Base-by-base conservation (phyloP, 2,329 filamentous ascomycete genomes). In the Tolypocladium album region DNA sequence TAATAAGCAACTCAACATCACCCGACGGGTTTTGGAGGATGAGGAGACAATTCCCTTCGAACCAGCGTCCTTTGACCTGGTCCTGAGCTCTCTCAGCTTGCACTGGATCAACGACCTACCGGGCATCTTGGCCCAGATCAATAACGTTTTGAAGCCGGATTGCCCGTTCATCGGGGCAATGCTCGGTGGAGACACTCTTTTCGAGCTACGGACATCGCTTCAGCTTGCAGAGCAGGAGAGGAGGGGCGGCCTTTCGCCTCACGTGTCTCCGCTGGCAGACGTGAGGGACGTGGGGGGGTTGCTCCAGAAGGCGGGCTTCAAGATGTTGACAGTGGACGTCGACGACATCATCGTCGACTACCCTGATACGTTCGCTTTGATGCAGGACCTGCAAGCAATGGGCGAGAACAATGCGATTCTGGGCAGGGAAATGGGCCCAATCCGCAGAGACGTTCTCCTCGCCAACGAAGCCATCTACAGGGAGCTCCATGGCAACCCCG, bases 51-150 rank as follows among this genome's bases (percentile, higher is more conserved):
- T 97, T 0, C 90, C 91, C 0, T 97, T 88, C 71, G 83, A 84
- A 56, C 77, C 88, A 5, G 83, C 86, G 64, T 85, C 87, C 4
- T 97, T 97, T 72, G 92, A 97, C 71, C 85, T 96, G 7, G 90
- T 97, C 13, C 78, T 99, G 63, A 96, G 90, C 70, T 96, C 89
- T 60, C 77, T 96, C 61, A 92, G 89, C 61, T 79, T 99, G 71
- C 94, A 99, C 75, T 99, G 94, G 94, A 89, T 97, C 79, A 99
- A 99, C 72, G 91, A 99, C 72, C 83, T 99, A 6, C 94, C 94
- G 0, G 89, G 88, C 1, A 79, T 95, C 13, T 81, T 99, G 2
- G 80, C 86, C 1, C 90, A 96, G 70, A 88, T 97, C 70, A 96
- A 96, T 78, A 82, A 84, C 64, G 79, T 95, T 40, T 82, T 99